Base-by-base conservation (phyloP, 345 rosid species). In the Combretum micranthum region DNA sequence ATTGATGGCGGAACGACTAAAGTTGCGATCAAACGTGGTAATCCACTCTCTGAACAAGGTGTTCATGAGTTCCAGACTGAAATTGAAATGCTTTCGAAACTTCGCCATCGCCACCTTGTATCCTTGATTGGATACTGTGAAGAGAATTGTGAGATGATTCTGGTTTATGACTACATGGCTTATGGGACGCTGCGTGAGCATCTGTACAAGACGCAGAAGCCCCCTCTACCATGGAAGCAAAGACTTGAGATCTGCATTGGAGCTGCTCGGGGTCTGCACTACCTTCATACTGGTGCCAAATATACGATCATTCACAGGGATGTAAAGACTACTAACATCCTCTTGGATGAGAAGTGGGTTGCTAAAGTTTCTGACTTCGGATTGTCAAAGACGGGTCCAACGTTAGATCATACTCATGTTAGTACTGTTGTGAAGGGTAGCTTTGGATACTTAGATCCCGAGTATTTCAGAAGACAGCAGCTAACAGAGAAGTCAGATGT, bases 311-410 rank as follows among this genome's bases (percentile, higher is more conserved):
- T 74, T 23, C 78, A 69, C 47, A 60, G 78, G 12, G 75, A 74
- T 20, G 75, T 74, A 13, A 74, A 74, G 66, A 65, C 72, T 26
- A 69, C 78, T 16, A 69, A 74, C 51, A 74, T 69, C 20, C 45
- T 74, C 19, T 44, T 74, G 54, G 78, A 69, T 9, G 61, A 67
- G 47, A 67, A 72, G 21, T 64, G 64, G 72, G 72, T 68, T n/a
- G 74, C 78, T 3, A 71, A 65, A 45, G 74, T 71, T 42, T 71
- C 74, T 6, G 80, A 75, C 44, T 75, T 75, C 15, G 76, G 74
- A 15, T 50, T 71, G 63, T 71, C 74, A 4, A 71, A 71, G 50
- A 50, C 57, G 2, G 69, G 71, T 5, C 57, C 74, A 3, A 52
- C 63, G 4, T 25, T 52, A 23, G 59, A 70, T 20, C 47, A 65